phyloP scores from a whole-genome alignment of 1,139 yeast species.

The Saccharomyces hybrid region DNA sequence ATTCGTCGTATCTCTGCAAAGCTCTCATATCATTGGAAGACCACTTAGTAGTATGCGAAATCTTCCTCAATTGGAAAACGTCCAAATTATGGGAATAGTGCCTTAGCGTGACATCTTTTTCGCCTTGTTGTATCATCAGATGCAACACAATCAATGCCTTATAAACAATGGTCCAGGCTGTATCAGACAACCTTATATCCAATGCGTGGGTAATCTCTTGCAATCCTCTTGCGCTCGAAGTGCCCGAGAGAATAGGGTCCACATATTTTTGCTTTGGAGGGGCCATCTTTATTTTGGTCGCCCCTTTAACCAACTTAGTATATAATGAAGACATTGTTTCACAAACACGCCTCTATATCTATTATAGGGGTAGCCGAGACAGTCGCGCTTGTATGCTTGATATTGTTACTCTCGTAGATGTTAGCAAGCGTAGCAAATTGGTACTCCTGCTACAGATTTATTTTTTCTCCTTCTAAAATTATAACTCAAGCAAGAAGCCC shows the following conservation, averaged over 20 bases:
- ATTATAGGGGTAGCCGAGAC: not conserved
- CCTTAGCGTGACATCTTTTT: conserved; percentile 49
- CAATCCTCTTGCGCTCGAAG: conserved; percentile 53
- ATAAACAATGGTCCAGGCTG: conserved; percentile 86
- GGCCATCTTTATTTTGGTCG: conserved; percentile 76
- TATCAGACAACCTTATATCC: conserved; percentile 54
- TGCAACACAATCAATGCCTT: conserved; percentile 80
- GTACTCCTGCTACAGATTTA: not conserved
- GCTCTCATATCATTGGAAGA: conserved; percentile 52
- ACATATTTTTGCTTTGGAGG: conserved; percentile 95
- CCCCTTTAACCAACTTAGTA: conserved; percentile 54
- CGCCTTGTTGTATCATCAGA: conserved; percentile 71
- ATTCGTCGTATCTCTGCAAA: conserved; percentile 61
- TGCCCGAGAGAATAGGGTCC: conserved; percentile 82
- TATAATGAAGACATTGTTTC: conserved; percentile 8
- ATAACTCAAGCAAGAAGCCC: not conserved
- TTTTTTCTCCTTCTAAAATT: not conserved
- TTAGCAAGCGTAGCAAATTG: not conserved
- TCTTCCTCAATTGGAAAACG: conserved; percentile 39
- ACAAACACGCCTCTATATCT: not conserved
- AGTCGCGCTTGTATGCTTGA: not conserved
- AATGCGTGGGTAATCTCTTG: conserved; percentile 61
- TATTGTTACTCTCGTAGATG: not conserved
- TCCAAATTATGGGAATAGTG: conserved; percentile 55
- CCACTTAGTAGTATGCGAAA: conserved; percentile 28